Base-by-base conservation (phyloP, 768 basidiomycete species). In the Psilocybe azurescens region DNA sequence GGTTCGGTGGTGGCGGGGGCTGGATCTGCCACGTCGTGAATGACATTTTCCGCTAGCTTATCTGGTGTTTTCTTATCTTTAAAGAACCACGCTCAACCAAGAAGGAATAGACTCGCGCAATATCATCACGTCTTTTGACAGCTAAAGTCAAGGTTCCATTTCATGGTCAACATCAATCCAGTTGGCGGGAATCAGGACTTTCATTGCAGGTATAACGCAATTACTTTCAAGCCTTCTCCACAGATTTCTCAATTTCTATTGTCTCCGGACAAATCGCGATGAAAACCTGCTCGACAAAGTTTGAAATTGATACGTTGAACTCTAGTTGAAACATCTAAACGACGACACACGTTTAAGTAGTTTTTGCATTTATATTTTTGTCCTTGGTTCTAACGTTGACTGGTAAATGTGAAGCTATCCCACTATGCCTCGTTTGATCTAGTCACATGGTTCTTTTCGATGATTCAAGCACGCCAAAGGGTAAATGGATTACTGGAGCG, bases 1-100 rank as follows among this genome's bases (percentile, higher is more conserved):
- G 1, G 87, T 92, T 3, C 79, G 83, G 59, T 93, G 91, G 90
- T 93, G 89, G 89, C 83, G 89, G 68, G 86, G 30, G 91, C 89
- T 2, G 91, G 89, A 53, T 36, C 52, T 36, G 36, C 52, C 33
- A 53, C 52, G 8, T 53, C 52, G 4, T 53, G 30, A 53, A 36
- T 8, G 33, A 8, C 3, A 36, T 8, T 10, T 3, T 32, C 51
- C 41, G 41, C 41, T 53, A 18, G 10, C 52, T 7, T 38, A 30
- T 51, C 30, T 24, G 18, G 29, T 51, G 10, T 32, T 54, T 55
- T 39, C 53, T 55, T 55, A 55, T 55, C 53, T 28, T 20, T 14
- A 18, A 24, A 24, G 18, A 44, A 55, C 4, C 53, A 29, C 2
- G 2, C 38, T 20, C 38, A 36, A 36, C 53, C 39, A n/a, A 55